Percentiles rank a stretch among this genome's conserved stretches.
Evolutionary conservation across 2,329 filamentous ascomycete genomes (phyloP).

Genomic region (Colletotrichum chlorophyti): DNA sequence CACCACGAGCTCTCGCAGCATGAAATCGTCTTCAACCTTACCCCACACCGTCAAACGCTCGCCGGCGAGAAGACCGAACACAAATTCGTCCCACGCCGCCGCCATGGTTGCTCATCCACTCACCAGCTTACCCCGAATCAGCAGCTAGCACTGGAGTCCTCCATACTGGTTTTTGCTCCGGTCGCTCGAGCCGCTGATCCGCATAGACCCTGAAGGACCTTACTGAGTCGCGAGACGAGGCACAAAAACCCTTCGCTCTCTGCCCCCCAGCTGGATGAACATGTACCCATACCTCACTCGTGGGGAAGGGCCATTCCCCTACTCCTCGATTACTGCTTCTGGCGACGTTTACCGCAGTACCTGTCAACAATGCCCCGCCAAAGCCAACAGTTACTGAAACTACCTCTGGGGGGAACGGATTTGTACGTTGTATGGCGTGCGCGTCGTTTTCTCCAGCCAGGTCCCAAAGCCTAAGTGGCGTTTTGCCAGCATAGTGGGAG

Average conservation of each 20-base stretch:
- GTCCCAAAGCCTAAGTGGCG: background rate
- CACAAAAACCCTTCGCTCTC: conserved; percentile 5
- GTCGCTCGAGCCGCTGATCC: conserved; percentile 30
- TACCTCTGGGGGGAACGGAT: too few species aligned
- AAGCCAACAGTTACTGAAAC: conserved; percentile 6
- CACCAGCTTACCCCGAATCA: conserved; percentile 4
- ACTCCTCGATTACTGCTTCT: conserved; percentile 10
- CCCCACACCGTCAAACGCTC: conserved; percentile 27
- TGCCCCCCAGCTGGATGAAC: conserved; percentile 1
- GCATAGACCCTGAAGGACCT: conserved; percentile 22
- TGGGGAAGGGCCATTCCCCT: too few species aligned
- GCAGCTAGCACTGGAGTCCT: conserved; percentile 1
- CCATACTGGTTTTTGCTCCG: too few species aligned
- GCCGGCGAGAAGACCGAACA: conserved; percentile 14
- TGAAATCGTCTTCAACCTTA: conserved; percentile 16
- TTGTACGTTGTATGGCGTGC: too few species aligned
- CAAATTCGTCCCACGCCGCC: background rate
- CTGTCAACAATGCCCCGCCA: conserved; percentile 10
- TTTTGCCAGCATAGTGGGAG: background rate
- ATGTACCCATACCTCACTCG: conserved; percentile 19
- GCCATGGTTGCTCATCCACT: conserved; percentile 8
- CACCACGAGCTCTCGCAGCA: background rate
- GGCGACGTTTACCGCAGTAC: conserved; percentile 19
- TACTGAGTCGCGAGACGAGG: conserved; percentile 16
- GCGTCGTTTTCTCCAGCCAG: background rate